phyloP scores from a whole-genome alignment of 345 rosid genomes.

The Brassica incana region DNA sequence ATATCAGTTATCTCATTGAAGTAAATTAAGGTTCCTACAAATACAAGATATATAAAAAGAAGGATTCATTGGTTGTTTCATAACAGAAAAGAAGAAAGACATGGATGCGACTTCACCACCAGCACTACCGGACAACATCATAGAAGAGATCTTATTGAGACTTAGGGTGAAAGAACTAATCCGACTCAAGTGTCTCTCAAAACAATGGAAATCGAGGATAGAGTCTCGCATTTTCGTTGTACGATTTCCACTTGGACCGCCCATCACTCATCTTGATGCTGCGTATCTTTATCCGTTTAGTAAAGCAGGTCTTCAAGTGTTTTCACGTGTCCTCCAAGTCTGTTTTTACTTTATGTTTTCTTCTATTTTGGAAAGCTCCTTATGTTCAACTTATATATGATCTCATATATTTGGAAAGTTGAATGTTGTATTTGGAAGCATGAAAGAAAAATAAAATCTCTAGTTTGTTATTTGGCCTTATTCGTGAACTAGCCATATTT shows the following conservation, averaged over 20 bases:
- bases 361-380: neutral
- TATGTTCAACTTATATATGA: conserved; percentile 6
- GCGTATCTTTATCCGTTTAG: neutral
- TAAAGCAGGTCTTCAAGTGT: neutral
- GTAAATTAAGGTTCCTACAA: no score
- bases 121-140: neutral
- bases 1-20: no score
- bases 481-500: no score
- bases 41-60: neutral
- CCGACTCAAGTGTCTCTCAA: conserved; percentile 11
- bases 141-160: conserved; percentile 14
- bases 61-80: neutral
- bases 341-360: neutral
- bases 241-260: neutral
- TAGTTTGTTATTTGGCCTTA: neutral
- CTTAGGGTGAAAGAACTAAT: conserved; percentile 4
- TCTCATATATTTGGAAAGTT: neutral
- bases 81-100: neutral
- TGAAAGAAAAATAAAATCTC: neutral
- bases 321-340: neutral
- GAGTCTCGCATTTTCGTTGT: neutral
- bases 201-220: conserved; percentile 14
- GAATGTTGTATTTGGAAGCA: neutral
- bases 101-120: neutral
- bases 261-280: neutral